These are phyloP conservation scores for Tripterygium wilfordii DNA, from an alignment of 177 flowering plant species.

Conservation along the genomic window DNA sequence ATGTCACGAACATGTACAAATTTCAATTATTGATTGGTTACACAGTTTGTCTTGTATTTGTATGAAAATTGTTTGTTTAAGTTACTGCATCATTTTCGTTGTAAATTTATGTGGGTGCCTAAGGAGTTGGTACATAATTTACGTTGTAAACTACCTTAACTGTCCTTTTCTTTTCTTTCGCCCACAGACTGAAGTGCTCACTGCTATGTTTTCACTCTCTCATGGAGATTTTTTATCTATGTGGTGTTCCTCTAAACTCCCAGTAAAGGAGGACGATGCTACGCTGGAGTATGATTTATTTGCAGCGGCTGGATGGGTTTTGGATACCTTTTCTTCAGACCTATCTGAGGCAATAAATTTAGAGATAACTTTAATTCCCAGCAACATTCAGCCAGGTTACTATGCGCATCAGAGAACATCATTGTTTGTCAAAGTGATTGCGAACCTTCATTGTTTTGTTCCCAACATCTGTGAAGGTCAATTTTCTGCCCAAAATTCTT, in stretches of 20 bases:
- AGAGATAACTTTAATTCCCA: conserved; percentile 37
- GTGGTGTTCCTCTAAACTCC: conserved; percentile 84
- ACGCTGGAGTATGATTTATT: conserved; percentile 72
- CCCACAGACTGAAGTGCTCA: conserved; percentile 72
- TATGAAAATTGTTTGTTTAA: too few species aligned
- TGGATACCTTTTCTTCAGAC: conserved; percentile 31
- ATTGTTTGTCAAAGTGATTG: conserved; percentile 86
- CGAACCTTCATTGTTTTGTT: conserved; percentile 93
- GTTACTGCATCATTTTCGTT: too few species aligned
- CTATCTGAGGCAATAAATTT: conserved; percentile 20
- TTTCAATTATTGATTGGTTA: too few species aligned
- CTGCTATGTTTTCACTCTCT: conserved; percentile 64
- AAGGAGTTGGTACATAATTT: too few species aligned
- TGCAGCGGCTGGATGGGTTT: conserved; percentile 62
- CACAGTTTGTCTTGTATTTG: too few species aligned
- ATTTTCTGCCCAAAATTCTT: not conserved
- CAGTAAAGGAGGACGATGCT: conserved; percentile 67
- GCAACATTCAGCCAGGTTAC: conserved; percentile 42
- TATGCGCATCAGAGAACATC: conserved; percentile 89
- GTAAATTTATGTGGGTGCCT: too few species aligned
- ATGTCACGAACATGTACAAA: too few species aligned
- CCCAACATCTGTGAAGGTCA: conserved; percentile 90
- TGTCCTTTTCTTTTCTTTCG: conserved; percentile 1
- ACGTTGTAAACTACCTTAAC: too few species aligned
- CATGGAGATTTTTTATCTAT: conserved; percentile 72